Base-by-base conservation (phyloP, 108 stramenopile genomes). In the Fistulifera pelliculosa region DNA sequence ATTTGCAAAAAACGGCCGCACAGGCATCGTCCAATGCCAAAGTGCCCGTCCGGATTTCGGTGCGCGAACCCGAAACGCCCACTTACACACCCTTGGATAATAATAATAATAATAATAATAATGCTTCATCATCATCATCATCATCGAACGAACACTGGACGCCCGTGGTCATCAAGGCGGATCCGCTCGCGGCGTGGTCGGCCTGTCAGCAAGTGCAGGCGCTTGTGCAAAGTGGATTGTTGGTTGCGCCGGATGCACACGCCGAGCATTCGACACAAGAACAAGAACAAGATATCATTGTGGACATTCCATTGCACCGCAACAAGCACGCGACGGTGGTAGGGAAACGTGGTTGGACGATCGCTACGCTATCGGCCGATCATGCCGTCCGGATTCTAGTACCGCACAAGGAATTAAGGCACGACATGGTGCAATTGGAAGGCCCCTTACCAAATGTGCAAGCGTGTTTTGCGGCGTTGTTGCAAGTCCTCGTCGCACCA, bases 161-260 rank as follows among this genome's bases (percentile, higher is more conserved):
- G 10, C 87, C 87, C 1, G 77, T 90, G 2, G 77, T 83, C 28
- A 71, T 87, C 41, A 73, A 76, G 0, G 81, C 72, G 35, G 81
- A 83, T 68, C 74, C 81, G 1, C 23, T 21, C 22, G 56, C 56
- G 23, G 23, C 23, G 5, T 25, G 22, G 27, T 23, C 21, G 10
- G 38, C 19, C 11, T 39, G 28, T 24, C 21, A 21, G 10, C 22
- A 21, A 22, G 23, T 38, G 1, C 22, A 22, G 42, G 25, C 16
- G 2, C 28, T 42, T 4, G 21, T 57, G 2, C 8, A 17, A 22
- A 14, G 42, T 18, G 35, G 16, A 22, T 26, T 11, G 16, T 18
- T 28, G 10, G 53, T 26, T 5, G 53, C 21, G 15, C 7, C 25
- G 6, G 23, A 7, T 4, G 22, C 10, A 23, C n/a, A n/a, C n/a